Conservation (phyloP, 257 asterid species). For the Prunella vulgaris region DNA sequence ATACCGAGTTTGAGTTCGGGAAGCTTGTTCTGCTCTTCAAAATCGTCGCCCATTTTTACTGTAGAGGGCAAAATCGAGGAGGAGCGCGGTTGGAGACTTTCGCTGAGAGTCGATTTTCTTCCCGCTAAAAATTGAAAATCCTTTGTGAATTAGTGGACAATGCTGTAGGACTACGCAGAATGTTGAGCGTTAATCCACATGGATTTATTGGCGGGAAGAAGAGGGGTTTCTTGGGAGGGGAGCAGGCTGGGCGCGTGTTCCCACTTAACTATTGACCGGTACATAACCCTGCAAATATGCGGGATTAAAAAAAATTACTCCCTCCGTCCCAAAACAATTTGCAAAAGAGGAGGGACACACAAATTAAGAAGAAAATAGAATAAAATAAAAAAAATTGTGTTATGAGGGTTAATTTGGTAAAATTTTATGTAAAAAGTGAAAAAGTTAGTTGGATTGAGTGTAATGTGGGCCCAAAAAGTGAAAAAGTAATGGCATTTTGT, state of each 20-base stretch:
- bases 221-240: constrained; percentile 14
- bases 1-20: constrained; percentile 89
- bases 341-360: too few species aligned
- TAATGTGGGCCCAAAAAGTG: too few species aligned
- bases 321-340: too few species aligned
- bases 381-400: too few species aligned
- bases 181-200: background rate
- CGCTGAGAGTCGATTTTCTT: background rate
- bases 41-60: constrained; percentile 37
- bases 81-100: background rate
- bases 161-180: background rate
- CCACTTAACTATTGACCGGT: background rate
- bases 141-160: background rate
- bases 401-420: too few species aligned
- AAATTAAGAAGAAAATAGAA: too few species aligned
- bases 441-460: too few species aligned
- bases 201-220: constrained; percentile 34
- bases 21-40: constrained; percentile 69
- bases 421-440: too few species aligned
- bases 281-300: too few species aligned
- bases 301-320: too few species aligned
- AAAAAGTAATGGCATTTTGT: too few species aligned
- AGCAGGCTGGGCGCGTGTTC: constrained; percentile 7
- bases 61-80: background rate
- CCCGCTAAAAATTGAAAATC: background rate